Evolutionary conservation across 2,329 filamentous ascomycete species (phyloP).

Genomic region (Ophiognomonia clavigignenti-juglandacearum): DNA sequence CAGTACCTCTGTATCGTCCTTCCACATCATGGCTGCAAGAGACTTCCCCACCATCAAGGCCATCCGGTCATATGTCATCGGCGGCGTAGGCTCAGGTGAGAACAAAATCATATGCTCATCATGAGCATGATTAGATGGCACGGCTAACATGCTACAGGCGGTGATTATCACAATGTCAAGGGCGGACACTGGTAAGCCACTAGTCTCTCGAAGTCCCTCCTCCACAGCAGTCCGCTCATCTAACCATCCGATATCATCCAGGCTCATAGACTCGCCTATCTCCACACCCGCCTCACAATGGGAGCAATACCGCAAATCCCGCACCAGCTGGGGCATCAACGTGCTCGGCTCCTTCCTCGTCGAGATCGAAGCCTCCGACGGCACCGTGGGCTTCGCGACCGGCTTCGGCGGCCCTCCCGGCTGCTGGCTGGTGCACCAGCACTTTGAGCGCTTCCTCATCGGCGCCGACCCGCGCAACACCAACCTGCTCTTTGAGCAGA

Average conservation of each 20-base stretch:
- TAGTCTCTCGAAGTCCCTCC: too few relatives aligned
- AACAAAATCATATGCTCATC: slow-evolving; percentile 19
- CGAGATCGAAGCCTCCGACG: slow-evolving; percentile 83
- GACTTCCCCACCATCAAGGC: slow-evolving; percentile 72
- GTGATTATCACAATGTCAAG: slow-evolving; percentile 91
- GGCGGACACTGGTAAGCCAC: slow-evolving; percentile 59
- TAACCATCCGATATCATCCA: too few relatives aligned
- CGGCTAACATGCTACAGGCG: slow-evolving; percentile 41
- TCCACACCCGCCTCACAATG: slow-evolving; percentile 89
- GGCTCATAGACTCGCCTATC: slow-evolving; percentile 88
- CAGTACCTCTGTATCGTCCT: neutral
- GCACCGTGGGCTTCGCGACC: slow-evolving; percentile 89
- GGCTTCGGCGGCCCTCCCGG: slow-evolving; percentile 91
- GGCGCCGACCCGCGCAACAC: slow-evolving; percentile 87
- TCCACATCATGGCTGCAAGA: slow-evolving; percentile 40
- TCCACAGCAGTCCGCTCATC: neutral
- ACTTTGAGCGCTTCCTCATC: slow-evolving; percentile 88
- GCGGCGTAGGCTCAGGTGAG: slow-evolving; percentile 52
- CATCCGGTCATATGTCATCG: slow-evolving; percentile 67
- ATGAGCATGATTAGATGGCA: neutral
- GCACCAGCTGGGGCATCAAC: slow-evolving; percentile 94
- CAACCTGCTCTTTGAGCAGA: slow-evolving; percentile 89
- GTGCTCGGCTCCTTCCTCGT: slow-evolving; percentile 89
- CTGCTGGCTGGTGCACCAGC: slow-evolving; percentile 89
- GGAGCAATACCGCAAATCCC: slow-evolving; percentile 80